Conservation (phyloP, 371 early-diverging fungal species). For the Apophysomyces trapeziformis region DNA sequence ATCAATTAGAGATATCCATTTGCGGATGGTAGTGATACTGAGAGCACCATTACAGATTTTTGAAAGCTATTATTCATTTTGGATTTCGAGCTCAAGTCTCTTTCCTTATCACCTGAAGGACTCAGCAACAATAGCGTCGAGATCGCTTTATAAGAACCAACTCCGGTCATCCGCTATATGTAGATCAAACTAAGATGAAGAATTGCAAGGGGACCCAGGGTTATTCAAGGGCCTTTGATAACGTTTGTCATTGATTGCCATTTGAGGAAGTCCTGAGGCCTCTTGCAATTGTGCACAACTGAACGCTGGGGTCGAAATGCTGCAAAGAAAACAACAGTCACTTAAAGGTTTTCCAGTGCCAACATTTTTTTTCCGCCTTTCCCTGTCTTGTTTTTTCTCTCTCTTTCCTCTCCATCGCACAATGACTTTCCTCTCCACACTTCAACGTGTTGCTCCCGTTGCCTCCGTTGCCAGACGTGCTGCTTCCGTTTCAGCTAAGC, state of each 20-base stretch:
- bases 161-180: no score
- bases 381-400: slow-evolving; percentile 20
- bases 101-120: no score
- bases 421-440: slow-evolving; percentile 51
- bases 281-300: no score
- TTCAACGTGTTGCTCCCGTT: slow-evolving; percentile 51
- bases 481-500: slow-evolving; percentile 38
- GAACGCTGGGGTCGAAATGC: neutral
- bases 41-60: no score
- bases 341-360: neutral
- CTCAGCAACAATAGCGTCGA: no score
- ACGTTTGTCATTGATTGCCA: no score
- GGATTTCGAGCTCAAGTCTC: no score
- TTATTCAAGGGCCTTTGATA: neutral
- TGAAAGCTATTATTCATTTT: no score
- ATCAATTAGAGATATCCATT: no score
- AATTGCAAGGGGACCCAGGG: neutral
- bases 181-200: neutral
- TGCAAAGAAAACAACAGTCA: neutral
- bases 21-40: no score
- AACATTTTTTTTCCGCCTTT: slow-evolving; percentile 21
- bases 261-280: no score
- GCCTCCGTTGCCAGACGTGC: slow-evolving; percentile 36
- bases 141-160: no score
- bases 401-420: slow-evolving; percentile 12